A percentile compares a stretch with the other conserved stretches of the same genome.
These are phyloP conservation scores for Bipolaris victoriae DNA, from an alignment of 2,329 filamentous ascomycete species.

Conservation along the genomic window DNA sequence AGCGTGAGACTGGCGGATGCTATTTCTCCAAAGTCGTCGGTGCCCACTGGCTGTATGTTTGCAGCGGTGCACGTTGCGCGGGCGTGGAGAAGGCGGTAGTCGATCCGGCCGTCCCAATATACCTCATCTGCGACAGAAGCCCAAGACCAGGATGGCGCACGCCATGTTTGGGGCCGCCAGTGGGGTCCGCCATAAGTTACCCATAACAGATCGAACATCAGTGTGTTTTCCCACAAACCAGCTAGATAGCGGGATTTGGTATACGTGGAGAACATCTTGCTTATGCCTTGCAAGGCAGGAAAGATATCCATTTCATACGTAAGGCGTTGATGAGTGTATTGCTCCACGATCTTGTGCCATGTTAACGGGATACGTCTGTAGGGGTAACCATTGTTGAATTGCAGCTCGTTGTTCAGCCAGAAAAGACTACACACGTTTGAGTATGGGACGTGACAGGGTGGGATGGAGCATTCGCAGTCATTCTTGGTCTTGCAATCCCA, in stretches of 20 bases:
- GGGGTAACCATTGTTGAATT: not conserved
- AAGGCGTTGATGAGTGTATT: not conserved
- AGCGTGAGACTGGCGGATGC: not conserved
- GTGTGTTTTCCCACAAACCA: conserved; percentile 4
- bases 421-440: not conserved
- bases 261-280: not conserved
- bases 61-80: not conserved
- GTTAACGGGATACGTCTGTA: not conserved
- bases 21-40: not conserved
- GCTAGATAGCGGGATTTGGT: conserved; percentile 1
- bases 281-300: conserved; percentile 10
- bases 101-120: not conserved
- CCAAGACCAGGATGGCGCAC: conserved; percentile 13
- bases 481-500: conserved; percentile 8
- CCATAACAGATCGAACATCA: not conserved
- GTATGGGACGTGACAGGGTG: not conserved
- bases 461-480: conserved; percentile 1
- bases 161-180: not conserved
- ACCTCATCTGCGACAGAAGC: not conserved
- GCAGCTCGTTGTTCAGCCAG: not conserved
- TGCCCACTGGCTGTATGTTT: not conserved
- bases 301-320: conserved; percentile 4
- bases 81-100: not conserved
- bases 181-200: not conserved
- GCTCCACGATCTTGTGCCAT: not conserved